phyloP scores from a whole-genome alignment of 2,329 filamentous ascomycete genomes.

The Xylariaceae sp. region DNA sequence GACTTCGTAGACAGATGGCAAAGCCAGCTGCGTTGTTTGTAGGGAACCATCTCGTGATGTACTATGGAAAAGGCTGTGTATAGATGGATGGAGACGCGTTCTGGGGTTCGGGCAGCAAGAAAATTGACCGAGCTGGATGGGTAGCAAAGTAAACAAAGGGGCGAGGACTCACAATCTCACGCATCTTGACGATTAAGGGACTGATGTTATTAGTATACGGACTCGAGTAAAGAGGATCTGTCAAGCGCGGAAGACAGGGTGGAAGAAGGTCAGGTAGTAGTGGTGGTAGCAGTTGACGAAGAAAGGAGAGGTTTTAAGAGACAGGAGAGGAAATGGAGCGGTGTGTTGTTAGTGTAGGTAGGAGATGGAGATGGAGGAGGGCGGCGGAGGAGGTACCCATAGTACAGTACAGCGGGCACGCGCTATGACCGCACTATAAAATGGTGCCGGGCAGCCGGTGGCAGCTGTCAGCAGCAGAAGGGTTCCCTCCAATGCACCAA shows the following conservation, averaged over 20 bases:
- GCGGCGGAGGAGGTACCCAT: neutral
- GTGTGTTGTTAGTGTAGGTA: conserved; percentile 12
- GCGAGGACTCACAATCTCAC: conserved; percentile 63
- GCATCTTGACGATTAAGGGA: conserved; percentile 54
- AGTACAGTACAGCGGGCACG: neutral
- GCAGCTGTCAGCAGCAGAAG: too few relatives aligned
- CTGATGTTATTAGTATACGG: conserved; percentile 20
- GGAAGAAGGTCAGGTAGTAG: conserved; percentile 15
- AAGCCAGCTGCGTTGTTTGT: neutral
- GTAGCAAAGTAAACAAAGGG: conserved; percentile 24
- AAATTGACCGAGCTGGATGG: conserved; percentile 5
- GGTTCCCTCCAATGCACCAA: too few relatives aligned
- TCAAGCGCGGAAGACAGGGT: conserved; percentile 23
- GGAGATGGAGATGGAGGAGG: conserved; percentile 18
- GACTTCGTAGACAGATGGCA: neutral
- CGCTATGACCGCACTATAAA: too few relatives aligned
- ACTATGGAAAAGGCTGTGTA: conserved; percentile 15
- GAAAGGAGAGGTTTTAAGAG: conserved; percentile 26
- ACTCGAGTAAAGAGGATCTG: conserved; percentile 27
- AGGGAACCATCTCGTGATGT: neutral
- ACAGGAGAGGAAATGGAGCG: conserved; percentile 22
- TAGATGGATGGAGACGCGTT: conserved; percentile 35
- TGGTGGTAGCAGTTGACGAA: conserved; percentile 15
- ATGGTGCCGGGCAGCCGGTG: too few relatives aligned
- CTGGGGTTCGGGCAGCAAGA: conserved; percentile 18